Conservation (phyloP, 345 rosid genomes). For the Gossypioides kirkii region DNA sequence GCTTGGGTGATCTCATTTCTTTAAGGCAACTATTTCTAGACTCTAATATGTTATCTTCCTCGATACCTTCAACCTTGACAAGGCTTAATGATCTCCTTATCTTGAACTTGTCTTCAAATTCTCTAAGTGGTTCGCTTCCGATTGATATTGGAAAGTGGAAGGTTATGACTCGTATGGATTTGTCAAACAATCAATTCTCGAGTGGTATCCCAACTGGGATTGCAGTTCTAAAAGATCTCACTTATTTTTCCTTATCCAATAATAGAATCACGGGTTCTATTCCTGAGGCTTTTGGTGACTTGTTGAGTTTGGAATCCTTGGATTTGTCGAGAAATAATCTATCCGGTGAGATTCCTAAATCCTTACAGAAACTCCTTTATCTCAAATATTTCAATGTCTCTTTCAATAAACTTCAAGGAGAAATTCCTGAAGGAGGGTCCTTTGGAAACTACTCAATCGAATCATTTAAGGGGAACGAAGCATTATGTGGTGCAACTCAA, state of each 20-base stretch:
- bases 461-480: constrained; percentile 14
- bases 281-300: not conserved
- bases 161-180: constrained; percentile 6
- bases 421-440: constrained; percentile 13
- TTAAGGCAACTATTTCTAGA: not conserved
- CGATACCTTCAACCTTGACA: constrained; percentile 19
- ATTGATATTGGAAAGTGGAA: too few species aligned
- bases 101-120: constrained; percentile 19
- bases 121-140: constrained; percentile 6
- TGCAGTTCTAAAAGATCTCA: not conserved
- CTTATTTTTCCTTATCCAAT: not conserved
- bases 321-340: constrained; percentile 21
- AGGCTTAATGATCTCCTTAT: not conserved
- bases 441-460: constrained; percentile 15
- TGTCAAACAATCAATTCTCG: constrained; percentile 16
- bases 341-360: constrained; percentile 19
- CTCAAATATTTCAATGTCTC: constrained; percentile 17
- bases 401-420: constrained; percentile 19
- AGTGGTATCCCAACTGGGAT: constrained; percentile 11
- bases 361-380: constrained; percentile 1
- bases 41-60: constrained; percentile 6
- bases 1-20: constrained; percentile 4
- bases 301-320: constrained; percentile 18
- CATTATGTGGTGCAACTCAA: constrained; percentile 9
- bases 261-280: constrained; percentile 18